These are phyloP conservation scores for Glaciozyma antarctica DNA, from an alignment of 768 basidiomycete species.

Conservation along the genomic window DNA sequence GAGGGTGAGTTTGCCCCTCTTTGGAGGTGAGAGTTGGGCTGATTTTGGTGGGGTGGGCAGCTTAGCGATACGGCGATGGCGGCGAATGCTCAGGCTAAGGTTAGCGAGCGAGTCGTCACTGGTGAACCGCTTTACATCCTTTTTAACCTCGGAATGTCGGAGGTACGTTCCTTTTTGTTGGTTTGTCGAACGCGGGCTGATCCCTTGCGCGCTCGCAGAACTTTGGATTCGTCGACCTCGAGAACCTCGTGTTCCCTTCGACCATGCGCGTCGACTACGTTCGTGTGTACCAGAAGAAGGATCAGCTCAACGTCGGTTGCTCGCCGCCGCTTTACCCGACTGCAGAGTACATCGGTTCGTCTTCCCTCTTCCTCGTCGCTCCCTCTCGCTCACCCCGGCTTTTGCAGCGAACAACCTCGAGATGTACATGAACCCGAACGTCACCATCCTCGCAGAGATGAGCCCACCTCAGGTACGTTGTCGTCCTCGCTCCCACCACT, in stretches of 20 bases:
- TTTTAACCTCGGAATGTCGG: slow-evolving; percentile 28
- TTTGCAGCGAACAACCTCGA: slow-evolving; percentile 45
- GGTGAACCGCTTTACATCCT: slow-evolving; percentile 68
- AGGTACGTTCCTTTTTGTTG: not conserved
- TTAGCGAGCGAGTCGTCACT: slow-evolving; percentile 60
- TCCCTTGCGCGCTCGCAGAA: not conserved
- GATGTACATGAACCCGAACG: slow-evolving; percentile 61
- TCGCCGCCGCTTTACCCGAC: slow-evolving; percentile 58
- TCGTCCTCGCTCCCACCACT: no score
- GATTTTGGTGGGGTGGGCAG: slow-evolving; percentile 33
- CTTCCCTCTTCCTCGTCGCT: not conserved
- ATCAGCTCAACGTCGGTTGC: slow-evolving; percentile 53
- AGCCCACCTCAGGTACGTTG: no score
- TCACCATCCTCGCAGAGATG: slow-evolving; percentile 14
- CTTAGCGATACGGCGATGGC: slow-evolving; percentile 56
- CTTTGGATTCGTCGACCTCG: slow-evolving; percentile 46
- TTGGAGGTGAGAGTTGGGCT: not conserved
- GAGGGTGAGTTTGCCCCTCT: slow-evolving; percentile 50
- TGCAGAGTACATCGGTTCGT: slow-evolving; percentile 52
- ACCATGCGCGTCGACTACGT: slow-evolving; percentile 79
- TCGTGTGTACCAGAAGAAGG: slow-evolving; percentile 75
- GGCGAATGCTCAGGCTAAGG: slow-evolving; percentile 50
- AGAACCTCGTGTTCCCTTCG: slow-evolving; percentile 58
- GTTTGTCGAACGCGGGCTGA: not conserved
- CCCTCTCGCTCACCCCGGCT: not conserved